Base-by-base conservation (phyloP, 257 asterid species). In the Solanum commersonii region DNA sequence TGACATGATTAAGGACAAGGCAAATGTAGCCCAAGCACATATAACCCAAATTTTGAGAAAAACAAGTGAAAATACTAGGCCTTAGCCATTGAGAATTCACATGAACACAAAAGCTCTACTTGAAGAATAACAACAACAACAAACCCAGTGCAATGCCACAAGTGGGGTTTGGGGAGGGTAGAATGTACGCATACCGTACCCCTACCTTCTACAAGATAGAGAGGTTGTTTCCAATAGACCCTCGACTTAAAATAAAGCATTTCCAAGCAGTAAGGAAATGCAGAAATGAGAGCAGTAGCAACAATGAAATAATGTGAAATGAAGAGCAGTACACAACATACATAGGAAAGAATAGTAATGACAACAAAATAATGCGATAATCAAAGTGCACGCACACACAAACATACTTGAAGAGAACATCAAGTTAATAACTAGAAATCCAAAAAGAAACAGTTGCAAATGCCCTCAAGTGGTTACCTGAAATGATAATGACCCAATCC, bases 401-500 rank as follows among this genome's bases (percentile, higher is more conserved):
- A 56, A 56, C 12, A 15, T 70, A 70, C 77, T 70, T 70, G 76
- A 68, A 68, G 76, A 9, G 35, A n/a, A 14, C 29, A 44, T 20
- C 40, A 87, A 85, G 56, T 20, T 60, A 82, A 82, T 49, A 31
- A 46, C 44, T 16, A 5, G 1, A 31, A n/a, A 31, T 70, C 2
- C 20, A 16, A 56, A 29, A 87, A n/a, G 15, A 72, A 89, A 77
- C 42, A 34, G 31, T 31, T 49, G 70, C 22, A 82, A 82, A 49
- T 49, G 44, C 20, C 23, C 65, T 5, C 42, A 82, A 73, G 40
- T 72, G 52, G 18, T 85, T 86, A 92, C 93, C 93, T 90, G 91
- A 91, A 92, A 79, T 84, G 90, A 65, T 92, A 92, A 85, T 52
- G 85, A 38, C 94, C 94, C 88, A 92, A 90, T 9, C 94, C 94